Evolutionary conservation across 768 basidiomycete species (phyloP).

Genomic region (Tricholoma sp.): DNA sequence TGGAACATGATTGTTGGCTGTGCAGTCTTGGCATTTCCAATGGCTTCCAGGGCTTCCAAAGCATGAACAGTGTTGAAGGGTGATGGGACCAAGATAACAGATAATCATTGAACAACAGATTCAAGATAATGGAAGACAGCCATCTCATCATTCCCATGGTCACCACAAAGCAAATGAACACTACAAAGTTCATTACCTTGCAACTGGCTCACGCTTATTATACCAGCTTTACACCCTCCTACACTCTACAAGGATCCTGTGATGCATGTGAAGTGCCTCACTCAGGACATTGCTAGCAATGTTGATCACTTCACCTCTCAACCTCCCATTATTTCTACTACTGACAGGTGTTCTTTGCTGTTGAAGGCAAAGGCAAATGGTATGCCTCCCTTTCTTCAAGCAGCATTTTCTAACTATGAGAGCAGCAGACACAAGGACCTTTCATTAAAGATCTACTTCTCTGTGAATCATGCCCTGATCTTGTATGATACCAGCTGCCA

Average conservation of each 20-base stretch:
- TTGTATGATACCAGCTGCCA: background rate
- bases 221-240: background rate
- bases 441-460: background rate
- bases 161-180: background rate
- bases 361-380: background rate
- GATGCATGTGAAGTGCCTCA: background rate
- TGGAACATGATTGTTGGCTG: background rate
- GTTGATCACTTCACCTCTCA: background rate
- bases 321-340: background rate
- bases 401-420: background rate
- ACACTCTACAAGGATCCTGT: background rate
- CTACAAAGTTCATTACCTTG: background rate
- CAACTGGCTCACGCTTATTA: background rate
- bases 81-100: background rate
- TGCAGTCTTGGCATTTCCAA: background rate
- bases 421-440: background rate
- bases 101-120: background rate
- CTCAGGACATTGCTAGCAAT: background rate
- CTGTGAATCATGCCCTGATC: background rate
- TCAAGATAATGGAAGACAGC: background rate
- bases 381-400: background rate
- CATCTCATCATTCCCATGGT: background rate
- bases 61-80: background rate
- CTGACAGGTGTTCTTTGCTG: background rate
- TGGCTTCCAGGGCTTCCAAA: background rate